Conservation (phyloP, 768 basidiomycete species). For the Trametes coccinea region DNA sequence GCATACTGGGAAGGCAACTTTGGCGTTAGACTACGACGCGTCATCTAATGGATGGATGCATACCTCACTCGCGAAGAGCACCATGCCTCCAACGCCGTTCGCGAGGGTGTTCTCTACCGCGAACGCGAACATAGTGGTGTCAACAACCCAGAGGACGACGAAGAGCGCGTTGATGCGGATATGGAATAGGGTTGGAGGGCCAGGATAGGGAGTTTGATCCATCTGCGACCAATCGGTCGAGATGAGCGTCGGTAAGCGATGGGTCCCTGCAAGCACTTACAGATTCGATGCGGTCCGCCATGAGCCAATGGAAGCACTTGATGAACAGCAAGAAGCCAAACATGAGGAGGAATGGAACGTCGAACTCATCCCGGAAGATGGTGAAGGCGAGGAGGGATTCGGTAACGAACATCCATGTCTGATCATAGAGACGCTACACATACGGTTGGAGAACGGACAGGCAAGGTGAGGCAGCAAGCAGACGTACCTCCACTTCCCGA, state of each 20-base stretch:
- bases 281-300: constrained; percentile 95
- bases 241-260: constrained; percentile 1
- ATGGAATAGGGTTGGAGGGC: constrained; percentile 82
- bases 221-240: constrained; percentile 55
- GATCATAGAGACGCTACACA: constrained; percentile 88
- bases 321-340: constrained; percentile 93
- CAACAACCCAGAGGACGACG: constrained; percentile 68
- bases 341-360: constrained; percentile 89
- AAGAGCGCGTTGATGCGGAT: constrained; percentile 78
- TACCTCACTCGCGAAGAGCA: constrained; percentile 94
- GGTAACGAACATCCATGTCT: constrained; percentile 96
- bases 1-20: constrained; percentile 61
- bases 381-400: constrained; percentile 96
- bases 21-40: not conserved
- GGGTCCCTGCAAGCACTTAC: constrained; percentile 45
- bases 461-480: not conserved
- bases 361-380: constrained; percentile 95
- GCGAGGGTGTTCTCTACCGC: constrained; percentile 79
- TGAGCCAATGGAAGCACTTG: constrained; percentile 98
- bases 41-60: constrained; percentile 26
- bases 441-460: not conserved
- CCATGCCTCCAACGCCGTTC: constrained; percentile 85
- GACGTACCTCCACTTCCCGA: constrained; percentile 85
- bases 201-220: constrained; percentile 93
- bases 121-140: constrained; percentile 75